Conservation (phyloP, 2,329 filamentous ascomycete species). For the Nemania diffusa region DNA sequence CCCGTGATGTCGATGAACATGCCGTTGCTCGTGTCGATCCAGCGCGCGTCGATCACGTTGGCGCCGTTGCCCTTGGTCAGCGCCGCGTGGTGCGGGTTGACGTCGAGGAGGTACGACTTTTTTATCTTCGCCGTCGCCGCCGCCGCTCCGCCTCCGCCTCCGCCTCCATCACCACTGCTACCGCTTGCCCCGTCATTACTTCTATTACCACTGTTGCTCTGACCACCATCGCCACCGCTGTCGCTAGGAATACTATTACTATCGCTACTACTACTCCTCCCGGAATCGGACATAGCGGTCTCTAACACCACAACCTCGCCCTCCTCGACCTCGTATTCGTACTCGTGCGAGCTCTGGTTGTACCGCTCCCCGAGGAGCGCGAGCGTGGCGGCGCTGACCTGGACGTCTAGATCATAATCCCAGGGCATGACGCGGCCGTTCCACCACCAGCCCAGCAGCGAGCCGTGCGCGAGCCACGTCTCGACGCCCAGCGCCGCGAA, state of each 20-base stretch:
- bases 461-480: slow-evolving; percentile 89
- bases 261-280: neutral
- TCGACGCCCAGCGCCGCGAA: slow-evolving; percentile 74
- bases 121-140: slow-evolving; percentile 32
- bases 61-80: slow-evolving; percentile 71
- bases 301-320: neutral
- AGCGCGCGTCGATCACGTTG: slow-evolving; percentile 86
- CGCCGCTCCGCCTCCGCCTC: neutral
- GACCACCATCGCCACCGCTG: neutral
- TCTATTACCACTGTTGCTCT: too few species aligned
- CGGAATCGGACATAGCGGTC: neutral
- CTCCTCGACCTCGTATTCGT: slow-evolving; percentile 52
- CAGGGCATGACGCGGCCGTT: slow-evolving; percentile 80
- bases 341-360: slow-evolving; percentile 75
- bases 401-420: slow-evolving; percentile 87
- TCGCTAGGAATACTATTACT: neutral
- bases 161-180: neutral
- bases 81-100: slow-evolving; percentile 76
- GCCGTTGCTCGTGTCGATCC: slow-evolving; percentile 80
- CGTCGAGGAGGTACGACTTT: slow-evolving; percentile 75
- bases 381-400: slow-evolving; percentile 76
- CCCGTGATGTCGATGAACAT: slow-evolving; percentile 88
- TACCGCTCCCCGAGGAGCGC: slow-evolving; percentile 70
- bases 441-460: slow-evolving; percentile 90
- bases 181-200: neutral